These are phyloP conservation scores for Thraustochytrium striatum DNA, from an alignment of 352 stramenopile species.

Conservation along the genomic window DNA sequence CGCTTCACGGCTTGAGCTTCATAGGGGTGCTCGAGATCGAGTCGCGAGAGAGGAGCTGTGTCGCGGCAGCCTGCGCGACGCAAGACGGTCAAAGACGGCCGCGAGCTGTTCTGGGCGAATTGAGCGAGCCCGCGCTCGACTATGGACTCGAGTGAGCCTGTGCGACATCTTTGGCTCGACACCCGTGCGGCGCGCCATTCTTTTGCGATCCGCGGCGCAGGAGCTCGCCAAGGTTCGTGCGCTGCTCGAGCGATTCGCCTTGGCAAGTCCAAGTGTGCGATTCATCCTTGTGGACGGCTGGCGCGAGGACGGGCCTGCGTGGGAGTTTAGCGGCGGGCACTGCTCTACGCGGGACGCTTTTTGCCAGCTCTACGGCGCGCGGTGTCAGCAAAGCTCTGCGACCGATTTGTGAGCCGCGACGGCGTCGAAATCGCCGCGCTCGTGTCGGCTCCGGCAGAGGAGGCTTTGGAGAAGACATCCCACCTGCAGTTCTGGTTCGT, in stretches of 20 bases:
- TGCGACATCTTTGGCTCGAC: not conserved
- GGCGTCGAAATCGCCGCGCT: not conserved
- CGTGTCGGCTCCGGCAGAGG: not conserved
- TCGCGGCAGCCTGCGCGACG: too few relatives aligned
- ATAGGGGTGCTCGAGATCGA: not conserved
- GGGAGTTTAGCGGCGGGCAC: not conserved
- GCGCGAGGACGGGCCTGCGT: not conserved
- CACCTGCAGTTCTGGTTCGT: conserved; percentile 33
- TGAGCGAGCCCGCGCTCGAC: too few relatives aligned
- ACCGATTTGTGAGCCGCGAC: not conserved
- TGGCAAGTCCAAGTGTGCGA: not conserved
- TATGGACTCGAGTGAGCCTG: conserved; percentile 2
- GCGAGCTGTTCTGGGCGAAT: too few relatives aligned
- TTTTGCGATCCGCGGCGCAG: not conserved
- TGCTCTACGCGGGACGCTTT: conserved; percentile 6
- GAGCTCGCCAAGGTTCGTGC: not conserved
- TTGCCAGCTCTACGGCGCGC: not conserved
- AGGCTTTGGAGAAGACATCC: not conserved
- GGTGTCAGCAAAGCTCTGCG: not conserved
- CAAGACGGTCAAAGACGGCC: too few relatives aligned
- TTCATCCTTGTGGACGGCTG: not conserved
- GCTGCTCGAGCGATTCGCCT: not conserved
- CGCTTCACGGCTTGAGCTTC: not conserved
- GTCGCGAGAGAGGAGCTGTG: too few relatives aligned
- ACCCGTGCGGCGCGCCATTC: not conserved